A percentile compares a stretch with the other conserved stretches of the same genome.
Evolutionary conservation across 2,329 filamentous ascomycete species (phyloP).

Genomic region (Exophiala aquamarina): DNA sequence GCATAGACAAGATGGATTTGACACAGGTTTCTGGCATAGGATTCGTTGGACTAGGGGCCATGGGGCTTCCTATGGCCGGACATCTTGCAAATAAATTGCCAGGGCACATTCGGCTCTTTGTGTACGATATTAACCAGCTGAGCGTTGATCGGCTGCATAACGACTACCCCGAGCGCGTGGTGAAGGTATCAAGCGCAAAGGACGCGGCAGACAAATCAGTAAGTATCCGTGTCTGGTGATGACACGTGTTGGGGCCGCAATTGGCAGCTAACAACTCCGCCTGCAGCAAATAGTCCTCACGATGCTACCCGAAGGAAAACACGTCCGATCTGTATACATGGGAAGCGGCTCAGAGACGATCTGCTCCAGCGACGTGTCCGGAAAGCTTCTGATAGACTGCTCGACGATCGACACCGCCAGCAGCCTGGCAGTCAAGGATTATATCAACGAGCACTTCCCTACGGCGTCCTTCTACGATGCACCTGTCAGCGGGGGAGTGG

Average conservation of each 20-base stretch:
- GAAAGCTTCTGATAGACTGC: constrained; percentile 55
- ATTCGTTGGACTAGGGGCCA: constrained; percentile 57
- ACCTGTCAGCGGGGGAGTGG: constrained; percentile 53
- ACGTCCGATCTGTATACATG: constrained; percentile 44
- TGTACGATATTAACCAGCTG: constrained; percentile 50
- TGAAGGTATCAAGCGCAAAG: constrained; percentile 43
- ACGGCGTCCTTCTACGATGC: constrained; percentile 52
- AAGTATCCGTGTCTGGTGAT: constrained; percentile 26
- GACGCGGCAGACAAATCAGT: constrained; percentile 53
- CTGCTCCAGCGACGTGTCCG: constrained; percentile 38
- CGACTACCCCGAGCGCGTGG: constrained; percentile 40
- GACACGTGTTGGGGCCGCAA: not conserved
- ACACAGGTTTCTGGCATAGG: constrained; percentile 29
- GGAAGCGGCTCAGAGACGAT: constrained; percentile 42
- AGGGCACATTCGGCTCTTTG: constrained; percentile 43
- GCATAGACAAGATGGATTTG: constrained; percentile 13
- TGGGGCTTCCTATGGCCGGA: constrained; percentile 55
- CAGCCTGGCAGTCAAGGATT: constrained; percentile 22
- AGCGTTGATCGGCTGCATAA: constrained; percentile 44
- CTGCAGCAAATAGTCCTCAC: constrained; percentile 38
- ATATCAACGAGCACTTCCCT: constrained; percentile 20
- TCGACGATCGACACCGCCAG: constrained; percentile 57
- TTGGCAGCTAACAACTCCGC: no score
- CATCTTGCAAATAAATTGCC: constrained; percentile 52
- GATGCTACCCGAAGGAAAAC: constrained; percentile 38